Percentiles rank a stretch among this genome's conserved stretches.
phyloP scores from a whole-genome alignment of 805 yeast genomes.

The Candida boleticola region DNA sequence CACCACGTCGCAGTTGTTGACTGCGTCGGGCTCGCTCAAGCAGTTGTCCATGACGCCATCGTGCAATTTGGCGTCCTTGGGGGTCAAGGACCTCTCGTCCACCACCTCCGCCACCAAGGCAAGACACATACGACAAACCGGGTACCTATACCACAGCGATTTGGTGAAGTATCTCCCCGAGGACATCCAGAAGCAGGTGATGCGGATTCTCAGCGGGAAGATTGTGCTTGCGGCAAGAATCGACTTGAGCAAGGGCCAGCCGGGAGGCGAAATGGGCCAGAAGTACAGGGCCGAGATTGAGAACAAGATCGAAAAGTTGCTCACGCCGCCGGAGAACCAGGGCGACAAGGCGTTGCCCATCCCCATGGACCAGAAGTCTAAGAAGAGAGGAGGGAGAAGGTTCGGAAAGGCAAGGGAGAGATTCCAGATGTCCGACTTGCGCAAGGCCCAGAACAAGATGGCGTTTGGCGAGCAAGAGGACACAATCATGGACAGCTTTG shows the following conservation, averaged over 20 bases:
- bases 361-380: conserved; percentile 74
- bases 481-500: conserved; percentile 58
- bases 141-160: conserved; percentile 63
- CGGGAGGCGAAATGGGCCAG: conserved; percentile 43
- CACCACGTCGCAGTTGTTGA: conserved; percentile 70
- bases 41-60: conserved; percentile 71
- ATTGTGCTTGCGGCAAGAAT: conserved; percentile 79
- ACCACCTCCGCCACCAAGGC: conserved; percentile 15
- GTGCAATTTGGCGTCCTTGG: conserved; percentile 80
- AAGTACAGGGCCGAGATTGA: conserved; percentile 60
- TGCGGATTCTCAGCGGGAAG: conserved; percentile 79
- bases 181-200: conserved; percentile 61
- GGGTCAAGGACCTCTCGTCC: conserved; percentile 45
- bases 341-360: conserved; percentile 64
- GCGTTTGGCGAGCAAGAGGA: conserved; percentile 77
- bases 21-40: conserved; percentile 65
- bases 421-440: conserved; percentile 74
- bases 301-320: conserved; percentile 64
- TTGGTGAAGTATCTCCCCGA: conserved; percentile 58
- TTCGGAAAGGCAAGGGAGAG: conserved; percentile 78
- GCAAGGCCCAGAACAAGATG: conserved; percentile 81
- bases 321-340: conserved; percentile 70
- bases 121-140: conserved; percentile 57
- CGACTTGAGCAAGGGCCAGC: conserved; percentile 49
- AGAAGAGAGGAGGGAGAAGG: conserved; percentile 83